These are phyloP conservation scores for Echinosophora koreensis DNA, from an alignment of 306 rosid genomes.

Conservation along the genomic window DNA sequence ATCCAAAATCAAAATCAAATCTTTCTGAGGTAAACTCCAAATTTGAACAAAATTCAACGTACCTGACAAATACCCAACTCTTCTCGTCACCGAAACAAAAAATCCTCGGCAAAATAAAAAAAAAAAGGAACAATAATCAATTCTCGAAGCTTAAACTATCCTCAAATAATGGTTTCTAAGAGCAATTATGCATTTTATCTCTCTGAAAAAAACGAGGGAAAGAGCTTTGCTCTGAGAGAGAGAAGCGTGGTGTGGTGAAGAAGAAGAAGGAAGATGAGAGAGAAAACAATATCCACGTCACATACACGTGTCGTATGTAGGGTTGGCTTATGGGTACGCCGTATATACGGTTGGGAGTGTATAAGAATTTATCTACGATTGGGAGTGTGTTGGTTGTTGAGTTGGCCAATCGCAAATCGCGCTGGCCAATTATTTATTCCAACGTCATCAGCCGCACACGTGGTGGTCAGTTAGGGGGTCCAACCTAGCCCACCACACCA, in stretches of 20 bases:
- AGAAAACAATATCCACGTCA: constrained; percentile 82
- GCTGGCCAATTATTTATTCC: constrained; percentile 64
- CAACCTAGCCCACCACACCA: constrained; percentile 25
- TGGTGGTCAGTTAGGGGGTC: constrained; percentile 49
- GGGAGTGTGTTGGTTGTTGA: constrained; percentile 65
- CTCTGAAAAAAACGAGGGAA: constrained; percentile 51
- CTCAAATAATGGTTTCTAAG: constrained; percentile 35
- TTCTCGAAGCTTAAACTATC: constrained; percentile 40
- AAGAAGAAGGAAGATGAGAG: constrained; percentile 43
- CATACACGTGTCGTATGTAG: constrained; percentile 73
- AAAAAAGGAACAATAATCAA: constrained; percentile 8
- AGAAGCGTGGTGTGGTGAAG: constrained; percentile 43
- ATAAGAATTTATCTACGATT: constrained; percentile 27
- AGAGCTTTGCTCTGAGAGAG: constrained; percentile 42
- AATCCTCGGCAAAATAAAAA: background rate
- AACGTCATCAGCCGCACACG: constrained; percentile 63
- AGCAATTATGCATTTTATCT: constrained; percentile 45
- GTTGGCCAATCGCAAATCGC: constrained; percentile 74
- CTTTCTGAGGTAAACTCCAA: background rate
- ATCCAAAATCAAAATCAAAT: constrained; percentile 34
- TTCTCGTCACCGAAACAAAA: background rate
- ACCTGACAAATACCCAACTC: constrained; percentile 55
- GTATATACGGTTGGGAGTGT: constrained; percentile 54
- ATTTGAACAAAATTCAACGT: constrained; percentile 50
- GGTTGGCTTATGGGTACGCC: constrained; percentile 55